Percentiles rank a stretch among this genome's conserved stretches.
Evolutionary conservation across 305 asterid genomes (phyloP).

Genomic region (Ajuga reptans): DNA sequence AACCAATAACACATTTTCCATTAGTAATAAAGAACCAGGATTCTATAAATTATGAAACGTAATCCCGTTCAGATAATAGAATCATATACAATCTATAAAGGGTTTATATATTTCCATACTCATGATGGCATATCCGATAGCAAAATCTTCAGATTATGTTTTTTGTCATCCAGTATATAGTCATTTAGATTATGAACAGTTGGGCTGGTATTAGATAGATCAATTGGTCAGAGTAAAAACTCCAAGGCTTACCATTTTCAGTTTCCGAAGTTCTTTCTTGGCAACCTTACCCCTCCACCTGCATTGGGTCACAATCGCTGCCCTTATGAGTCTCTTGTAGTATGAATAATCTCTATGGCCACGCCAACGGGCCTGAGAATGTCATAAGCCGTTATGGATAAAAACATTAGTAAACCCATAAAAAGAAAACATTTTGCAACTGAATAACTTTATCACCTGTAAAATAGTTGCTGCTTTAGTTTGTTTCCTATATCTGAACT

Average conservation of each 20-base stretch:
- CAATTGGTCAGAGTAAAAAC: not conserved
- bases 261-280: conserved; percentile 66
- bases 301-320: conserved; percentile 66
- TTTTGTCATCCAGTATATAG: conserved; percentile 1
- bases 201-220: not conserved
- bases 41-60: not conserved
- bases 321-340: conserved; percentile 63
- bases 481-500: conserved; percentile 54
- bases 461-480: conserved; percentile 53
- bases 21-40: not conserved
- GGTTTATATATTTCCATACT: not conserved
- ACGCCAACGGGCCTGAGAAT: conserved; percentile 72
- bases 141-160: conserved; percentile 1
- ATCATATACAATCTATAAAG: conserved; percentile 3
- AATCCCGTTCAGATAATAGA: not conserved
- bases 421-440: not conserved
- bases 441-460: conserved; percentile 46
- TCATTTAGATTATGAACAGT: conserved; percentile 1
- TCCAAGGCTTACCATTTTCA: conserved; percentile 60
- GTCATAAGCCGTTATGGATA: conserved; percentile 20
- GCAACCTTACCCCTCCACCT: conserved; percentile 87
- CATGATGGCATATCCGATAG: not conserved
- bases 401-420: conserved; percentile 1
- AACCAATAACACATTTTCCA: not conserved
- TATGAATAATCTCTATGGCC: conserved; percentile 60